phyloP scores from a whole-genome alignment of 2,329 filamentous ascomycete genomes.

The Phyllosticta citriasiana region DNA sequence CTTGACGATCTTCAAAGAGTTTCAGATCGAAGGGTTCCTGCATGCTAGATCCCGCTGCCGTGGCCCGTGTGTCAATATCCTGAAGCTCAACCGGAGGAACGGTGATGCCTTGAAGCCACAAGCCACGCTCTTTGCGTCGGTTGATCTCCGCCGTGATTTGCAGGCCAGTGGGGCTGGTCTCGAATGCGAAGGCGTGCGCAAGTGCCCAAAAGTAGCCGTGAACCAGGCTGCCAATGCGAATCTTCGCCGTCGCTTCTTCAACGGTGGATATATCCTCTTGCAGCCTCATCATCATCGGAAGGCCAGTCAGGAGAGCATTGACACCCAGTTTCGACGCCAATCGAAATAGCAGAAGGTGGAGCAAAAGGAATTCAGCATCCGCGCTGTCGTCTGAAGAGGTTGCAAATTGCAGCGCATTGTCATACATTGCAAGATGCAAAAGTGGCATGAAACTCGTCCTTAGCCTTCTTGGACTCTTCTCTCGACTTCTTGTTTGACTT shows the following conservation, averaged over 20 bases:
- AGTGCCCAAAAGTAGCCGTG: conserved; percentile 83
- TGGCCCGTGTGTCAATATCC: conserved; percentile 34
- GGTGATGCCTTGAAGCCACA: conserved; percentile 69
- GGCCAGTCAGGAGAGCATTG: conserved; percentile 65
- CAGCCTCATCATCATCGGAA: conserved; percentile 82
- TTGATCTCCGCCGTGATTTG: conserved; percentile 68
- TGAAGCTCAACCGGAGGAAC: conserved; percentile 59
- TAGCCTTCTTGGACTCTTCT: conserved; percentile 31
- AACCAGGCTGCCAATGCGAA: conserved; percentile 72
- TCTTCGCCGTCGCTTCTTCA: conserved; percentile 57
- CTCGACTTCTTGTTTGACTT: not conserved
- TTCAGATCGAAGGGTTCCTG: conserved; percentile 38
- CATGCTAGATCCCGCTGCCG: conserved; percentile 18
- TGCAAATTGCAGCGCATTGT: conserved; percentile 67
- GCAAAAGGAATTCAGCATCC: conserved; percentile 57
- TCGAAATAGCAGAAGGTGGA: conserved; percentile 67
- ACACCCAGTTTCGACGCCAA: conserved; percentile 71
- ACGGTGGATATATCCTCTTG: conserved; percentile 68
- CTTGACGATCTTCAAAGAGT: conserved; percentile 64
- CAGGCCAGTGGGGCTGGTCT: conserved; percentile 56
- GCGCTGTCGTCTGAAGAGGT: conserved; percentile 27
- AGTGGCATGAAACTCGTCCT: conserved; percentile 69
- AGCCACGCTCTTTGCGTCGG: conserved; percentile 59
- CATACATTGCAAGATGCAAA: conserved; percentile 80
- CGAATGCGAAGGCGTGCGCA: conserved; percentile 67